A percentile compares a stretch with the other conserved stretches of the same genome.
phyloP scores from a whole-genome alignment of 2,329 filamentous ascomycete species.

The Fusarium armeniacum region DNA sequence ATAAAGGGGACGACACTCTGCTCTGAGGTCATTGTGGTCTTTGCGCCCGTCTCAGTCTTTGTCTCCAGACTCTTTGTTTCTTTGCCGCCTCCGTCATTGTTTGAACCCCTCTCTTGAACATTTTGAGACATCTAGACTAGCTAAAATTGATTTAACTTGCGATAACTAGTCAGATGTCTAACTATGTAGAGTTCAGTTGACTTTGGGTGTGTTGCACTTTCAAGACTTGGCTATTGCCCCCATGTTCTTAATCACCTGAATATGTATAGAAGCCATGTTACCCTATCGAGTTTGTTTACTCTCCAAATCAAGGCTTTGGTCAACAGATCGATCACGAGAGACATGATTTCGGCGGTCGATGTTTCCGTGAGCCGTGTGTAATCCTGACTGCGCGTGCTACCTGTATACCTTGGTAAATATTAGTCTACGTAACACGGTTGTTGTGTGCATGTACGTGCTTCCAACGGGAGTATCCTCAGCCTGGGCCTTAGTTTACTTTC shows the following conservation, averaged over 20 bases:
- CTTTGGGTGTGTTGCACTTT: constrained; percentile 21
- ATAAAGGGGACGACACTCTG: background rate
- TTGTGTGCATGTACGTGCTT: background rate
- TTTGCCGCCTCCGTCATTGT: constrained; percentile 25
- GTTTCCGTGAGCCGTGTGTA: constrained; percentile 7
- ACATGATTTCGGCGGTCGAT: background rate
- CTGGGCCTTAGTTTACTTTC: constrained; percentile 16
- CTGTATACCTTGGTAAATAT: no score
- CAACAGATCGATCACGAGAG: background rate
- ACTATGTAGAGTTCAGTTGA: constrained; percentile 28
- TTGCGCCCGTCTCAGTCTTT: constrained; percentile 6
- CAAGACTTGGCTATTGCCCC: constrained; percentile 14
- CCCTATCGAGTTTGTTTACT: constrained; percentile 6
- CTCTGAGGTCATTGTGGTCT: constrained; percentile 17
- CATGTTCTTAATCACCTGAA: constrained; percentile 23
- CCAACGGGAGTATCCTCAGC: constrained; percentile 17
- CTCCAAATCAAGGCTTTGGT: constrained; percentile 7
- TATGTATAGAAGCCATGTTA: constrained; percentile 7
- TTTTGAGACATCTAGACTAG: background rate
- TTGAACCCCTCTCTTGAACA: background rate
- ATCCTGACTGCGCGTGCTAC: constrained; percentile 3
- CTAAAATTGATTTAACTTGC: background rate
- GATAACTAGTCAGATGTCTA: constrained; percentile 7
- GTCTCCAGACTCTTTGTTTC: background rate
- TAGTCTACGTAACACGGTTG: background rate